A percentile compares a stretch with the other conserved stretches of the same genome.
Conservation (phyloP, 106 monocot species). For the Phalaenopsis aphrodite region DNA sequence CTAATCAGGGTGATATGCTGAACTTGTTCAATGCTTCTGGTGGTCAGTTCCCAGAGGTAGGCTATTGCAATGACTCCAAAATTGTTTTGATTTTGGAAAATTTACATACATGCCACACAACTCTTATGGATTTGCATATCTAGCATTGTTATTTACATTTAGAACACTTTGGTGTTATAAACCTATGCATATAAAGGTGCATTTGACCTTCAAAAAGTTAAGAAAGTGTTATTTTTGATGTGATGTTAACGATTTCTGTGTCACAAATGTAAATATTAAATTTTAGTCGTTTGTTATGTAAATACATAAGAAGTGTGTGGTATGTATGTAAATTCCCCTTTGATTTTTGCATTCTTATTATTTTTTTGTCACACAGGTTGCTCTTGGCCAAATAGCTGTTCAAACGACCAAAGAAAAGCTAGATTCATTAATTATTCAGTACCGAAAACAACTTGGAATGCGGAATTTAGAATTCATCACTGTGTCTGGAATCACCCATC, state of each 20-base stretch:
- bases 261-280: no score
- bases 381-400: conserved; percentile 37
- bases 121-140: no score
- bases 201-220: no score
- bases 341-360: background rate
- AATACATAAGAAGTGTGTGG: no score
- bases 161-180: no score
- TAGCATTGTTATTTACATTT: no score
- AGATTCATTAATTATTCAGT: conserved; percentile 59
- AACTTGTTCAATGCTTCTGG: conserved; percentile 60
- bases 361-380: conserved; percentile 39
- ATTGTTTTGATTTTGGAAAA: background rate
- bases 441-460: conserved; percentile 66
- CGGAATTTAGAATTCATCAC: conserved; percentile 65
- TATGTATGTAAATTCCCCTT: no score
- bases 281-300: no score
- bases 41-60: conserved; percentile 81
- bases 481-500: conserved; percentile 79
- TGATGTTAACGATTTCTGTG: no score
- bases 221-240: no score
- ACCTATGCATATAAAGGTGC: no score
- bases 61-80: background rate
- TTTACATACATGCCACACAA: no score
- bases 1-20: conserved; percentile 56
- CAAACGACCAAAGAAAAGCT: conserved; percentile 60